These are phyloP conservation scores for Capsicum rhomboideum DNA, from an alignment of 257 asterid genomes.

Conservation along the genomic window DNA sequence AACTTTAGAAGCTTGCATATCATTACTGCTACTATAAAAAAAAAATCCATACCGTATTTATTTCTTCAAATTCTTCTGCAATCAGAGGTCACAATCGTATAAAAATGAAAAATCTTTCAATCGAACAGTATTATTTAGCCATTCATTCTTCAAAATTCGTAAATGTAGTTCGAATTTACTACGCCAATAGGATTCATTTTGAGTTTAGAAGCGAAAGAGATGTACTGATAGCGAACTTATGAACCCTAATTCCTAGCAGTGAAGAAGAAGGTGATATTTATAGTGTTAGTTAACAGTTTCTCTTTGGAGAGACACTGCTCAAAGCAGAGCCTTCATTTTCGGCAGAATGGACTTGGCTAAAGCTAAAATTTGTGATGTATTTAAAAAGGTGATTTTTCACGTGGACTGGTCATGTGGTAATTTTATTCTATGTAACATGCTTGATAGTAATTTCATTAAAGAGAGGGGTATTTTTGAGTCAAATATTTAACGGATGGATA, in stretches of 20 bases:
- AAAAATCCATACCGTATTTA: constrained; percentile 28
- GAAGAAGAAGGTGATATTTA: not conserved
- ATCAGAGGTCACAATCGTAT: not conserved
- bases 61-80: constrained; percentile 14
- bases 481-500: no score
- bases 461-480: no score
- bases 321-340: not conserved
- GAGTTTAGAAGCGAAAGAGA: no score
- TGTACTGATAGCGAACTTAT: not conserved
- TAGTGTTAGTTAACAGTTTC: not conserved
- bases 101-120: not conserved
- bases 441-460: no score
- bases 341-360: no score
- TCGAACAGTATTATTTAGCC: not conserved
- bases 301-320: not conserved
- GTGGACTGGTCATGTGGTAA: no score
- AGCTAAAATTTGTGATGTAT: no score
- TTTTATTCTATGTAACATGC: no score
- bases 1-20: constrained; percentile 23
- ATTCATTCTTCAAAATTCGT: not conserved
- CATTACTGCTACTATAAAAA: constrained; percentile 13
- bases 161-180: not conserved
- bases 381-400: no score
- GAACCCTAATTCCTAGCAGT: not conserved
- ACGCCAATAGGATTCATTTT: no score